A percentile compares a stretch with the other conserved stretches of the same genome.
These are phyloP conservation scores for Kwoniella europaea DNA, from an alignment of 768 basidiomycete species.

Conservation along the genomic window DNA sequence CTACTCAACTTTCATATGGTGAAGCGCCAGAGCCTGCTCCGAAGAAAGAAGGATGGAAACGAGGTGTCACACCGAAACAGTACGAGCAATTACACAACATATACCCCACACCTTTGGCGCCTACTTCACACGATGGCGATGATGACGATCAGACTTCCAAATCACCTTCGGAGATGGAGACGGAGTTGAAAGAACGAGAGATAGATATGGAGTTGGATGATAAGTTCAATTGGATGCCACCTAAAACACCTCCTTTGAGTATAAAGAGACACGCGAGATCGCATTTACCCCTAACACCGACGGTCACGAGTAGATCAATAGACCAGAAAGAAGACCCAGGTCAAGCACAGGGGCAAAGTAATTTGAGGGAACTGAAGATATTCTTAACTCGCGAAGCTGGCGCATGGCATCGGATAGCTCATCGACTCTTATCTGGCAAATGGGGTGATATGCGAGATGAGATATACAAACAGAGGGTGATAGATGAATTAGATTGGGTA, in stretches of 20 bases:
- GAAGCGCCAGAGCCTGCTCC: not conserved
- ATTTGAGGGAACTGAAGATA: slow-evolving; percentile 10
- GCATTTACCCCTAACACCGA: slow-evolving; percentile 9
- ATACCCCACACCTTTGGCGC: slow-evolving; percentile 3
- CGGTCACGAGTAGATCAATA: not conserved
- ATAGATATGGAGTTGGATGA: not conserved
- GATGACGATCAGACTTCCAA: not conserved
- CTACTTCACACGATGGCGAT: not conserved
- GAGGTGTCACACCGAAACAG: slow-evolving; percentile 6
- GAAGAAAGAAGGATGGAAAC: slow-evolving; percentile 2
- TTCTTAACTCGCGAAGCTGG: slow-evolving; percentile 19
- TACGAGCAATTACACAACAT: slow-evolving; percentile 9
- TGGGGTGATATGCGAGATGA: slow-evolving; percentile 7
- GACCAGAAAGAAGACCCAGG: too few relatives aligned
- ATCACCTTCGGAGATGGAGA: not conserved
- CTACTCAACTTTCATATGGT: not conserved
- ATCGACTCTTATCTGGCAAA: slow-evolving; percentile 16
- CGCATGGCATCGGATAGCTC: slow-evolving; percentile 25
- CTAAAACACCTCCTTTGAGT: slow-evolving; percentile 12
- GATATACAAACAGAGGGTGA: slow-evolving; percentile 18
- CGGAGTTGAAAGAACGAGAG: not conserved
- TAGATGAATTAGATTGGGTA: slow-evolving; percentile 38
- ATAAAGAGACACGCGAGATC: slow-evolving; percentile 6
- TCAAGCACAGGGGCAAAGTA: not conserved
- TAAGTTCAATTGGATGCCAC: slow-evolving; percentile 9